Percentiles rank a stretch among this genome's conserved stretches.
Conservation (phyloP, 148 eudicot genomes). For the Dianthus caryophyllus region DNA sequence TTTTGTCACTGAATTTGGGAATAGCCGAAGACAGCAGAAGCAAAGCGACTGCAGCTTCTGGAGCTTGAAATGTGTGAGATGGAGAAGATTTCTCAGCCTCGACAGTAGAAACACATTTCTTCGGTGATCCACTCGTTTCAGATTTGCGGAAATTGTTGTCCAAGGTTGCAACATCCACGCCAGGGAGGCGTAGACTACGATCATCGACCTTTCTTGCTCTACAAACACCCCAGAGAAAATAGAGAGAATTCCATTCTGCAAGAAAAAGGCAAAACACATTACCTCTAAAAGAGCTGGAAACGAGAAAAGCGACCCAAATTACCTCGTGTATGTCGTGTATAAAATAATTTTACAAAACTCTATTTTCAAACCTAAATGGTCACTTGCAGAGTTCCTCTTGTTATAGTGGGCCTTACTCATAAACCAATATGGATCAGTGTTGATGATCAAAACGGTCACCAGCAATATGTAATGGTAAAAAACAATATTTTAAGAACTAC, state of each 20-base stretch:
- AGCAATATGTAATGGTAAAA: too few relatives aligned
- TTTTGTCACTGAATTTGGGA: conserved; percentile 3
- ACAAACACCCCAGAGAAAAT: conserved; percentile 47
- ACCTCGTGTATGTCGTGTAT: not conserved
- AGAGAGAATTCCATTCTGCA: conserved; percentile 48
- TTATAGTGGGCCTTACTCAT: too few relatives aligned
- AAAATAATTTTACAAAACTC: too few relatives aligned
- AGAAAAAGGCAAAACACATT: conserved; percentile 11
- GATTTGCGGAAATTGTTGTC: conserved; percentile 2
- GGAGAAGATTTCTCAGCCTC: conserved; percentile 15
- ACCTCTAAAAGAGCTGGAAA: not conserved
- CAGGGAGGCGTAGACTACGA: conserved; percentile 2
- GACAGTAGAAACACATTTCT: conserved; percentile 10
- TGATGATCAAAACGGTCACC: too few relatives aligned
- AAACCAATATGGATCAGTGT: too few relatives aligned
- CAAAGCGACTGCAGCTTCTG: conserved; percentile 10
- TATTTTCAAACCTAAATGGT: too few relatives aligned
- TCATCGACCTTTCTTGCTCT: conserved; percentile 28
- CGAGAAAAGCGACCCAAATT: not conserved
- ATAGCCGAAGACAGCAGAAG: conserved; percentile 13
- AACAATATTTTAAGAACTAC: too few relatives aligned
- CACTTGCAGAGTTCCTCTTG: too few relatives aligned
- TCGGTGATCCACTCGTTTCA: conserved; percentile 12
- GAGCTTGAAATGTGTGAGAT: conserved; percentile 16
- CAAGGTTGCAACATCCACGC: conserved; percentile 12